Evolutionary conservation across 331 rosid species (phyloP).

Genomic region (Stylosanthes scabra): DNA sequence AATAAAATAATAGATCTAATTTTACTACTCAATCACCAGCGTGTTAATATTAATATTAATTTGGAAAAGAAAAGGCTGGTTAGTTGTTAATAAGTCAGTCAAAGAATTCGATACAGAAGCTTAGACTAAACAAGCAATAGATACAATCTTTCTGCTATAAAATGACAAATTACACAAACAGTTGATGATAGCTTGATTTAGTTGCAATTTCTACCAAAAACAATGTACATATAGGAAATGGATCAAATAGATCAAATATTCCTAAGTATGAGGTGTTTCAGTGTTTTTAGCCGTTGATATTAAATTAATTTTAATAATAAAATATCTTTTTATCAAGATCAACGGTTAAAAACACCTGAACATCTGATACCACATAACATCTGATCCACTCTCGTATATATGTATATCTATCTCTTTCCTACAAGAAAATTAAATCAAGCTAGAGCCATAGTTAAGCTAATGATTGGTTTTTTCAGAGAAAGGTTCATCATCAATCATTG

Average conservation of each 20-base stretch:
- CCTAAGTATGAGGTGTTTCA: too few relatives aligned
- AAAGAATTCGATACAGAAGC: constrained; percentile 29
- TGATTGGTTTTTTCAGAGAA: constrained; percentile 48
- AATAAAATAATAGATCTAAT: too few relatives aligned
- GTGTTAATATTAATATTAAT: too few relatives aligned
- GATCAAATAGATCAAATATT: too few relatives aligned
- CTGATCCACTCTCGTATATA: too few relatives aligned
- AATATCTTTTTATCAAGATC: too few relatives aligned
- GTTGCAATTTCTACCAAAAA: constrained; percentile 32
- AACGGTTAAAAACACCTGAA: too few relatives aligned
- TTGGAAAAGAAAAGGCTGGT: background rate
- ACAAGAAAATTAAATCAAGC: background rate
- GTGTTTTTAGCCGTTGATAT: too few relatives aligned
- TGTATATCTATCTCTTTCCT: too few relatives aligned
- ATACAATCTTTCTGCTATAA: constrained; percentile 32
- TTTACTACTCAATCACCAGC: too few relatives aligned
- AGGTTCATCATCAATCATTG: constrained; percentile 60
- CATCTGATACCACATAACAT: too few relatives aligned
- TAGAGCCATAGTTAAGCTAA: constrained; percentile 47
- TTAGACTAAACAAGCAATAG: constrained; percentile 39
- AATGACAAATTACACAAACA: constrained; percentile 50
- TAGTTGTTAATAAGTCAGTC: constrained; percentile 26
- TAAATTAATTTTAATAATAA: too few relatives aligned
- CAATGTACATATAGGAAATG: constrained; percentile 20
- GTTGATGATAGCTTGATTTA: constrained; percentile 50